A percentile compares a stretch with the other conserved stretches of the same genome.
Conservation (phyloP, 1,139 yeast genomes). For the Yamadazyma diospyri region DNA sequence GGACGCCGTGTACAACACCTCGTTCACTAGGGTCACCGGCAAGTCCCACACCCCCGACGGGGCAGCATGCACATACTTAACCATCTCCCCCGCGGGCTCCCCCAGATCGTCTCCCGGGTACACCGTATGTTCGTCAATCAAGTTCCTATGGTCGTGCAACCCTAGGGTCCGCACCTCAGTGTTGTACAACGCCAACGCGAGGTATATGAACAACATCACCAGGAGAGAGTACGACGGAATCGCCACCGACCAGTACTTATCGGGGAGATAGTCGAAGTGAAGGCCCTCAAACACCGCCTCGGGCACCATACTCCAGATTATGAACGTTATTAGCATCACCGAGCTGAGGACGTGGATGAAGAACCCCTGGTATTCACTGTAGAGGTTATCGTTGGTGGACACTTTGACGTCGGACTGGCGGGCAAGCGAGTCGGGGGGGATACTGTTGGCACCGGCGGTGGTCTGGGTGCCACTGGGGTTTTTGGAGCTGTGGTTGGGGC, state of each 20-base stretch:
- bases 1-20: slow-evolving; percentile 63
- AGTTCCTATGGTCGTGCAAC: slow-evolving; percentile 55
- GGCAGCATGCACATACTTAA: slow-evolving; percentile 44
- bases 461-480: too few relatives aligned
- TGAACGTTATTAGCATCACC: slow-evolving; percentile 49
- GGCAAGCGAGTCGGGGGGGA: slow-evolving; percentile 55
- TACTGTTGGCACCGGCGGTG: too few relatives aligned
- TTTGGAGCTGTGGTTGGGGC: too few relatives aligned
- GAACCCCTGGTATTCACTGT: slow-evolving; percentile 80
- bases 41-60: slow-evolving; percentile 86
- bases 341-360: slow-evolving; percentile 66
- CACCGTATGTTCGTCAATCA: slow-evolving; percentile 67
- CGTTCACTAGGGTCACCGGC: slow-evolving; percentile 69
- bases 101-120: slow-evolving; percentile 29
- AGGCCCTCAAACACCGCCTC: slow-evolving; percentile 45
- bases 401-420: slow-evolving; percentile 75
- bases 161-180: slow-evolving; percentile 65
- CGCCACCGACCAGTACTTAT: slow-evolving; percentile 84
- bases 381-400: slow-evolving; percentile 60
- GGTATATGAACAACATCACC: slow-evolving; percentile 66
- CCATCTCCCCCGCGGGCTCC: slow-evolving; percentile 15
- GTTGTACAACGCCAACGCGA: slow-evolving; percentile 68
- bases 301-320: slow-evolving; percentile 72
- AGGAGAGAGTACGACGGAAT: slow-evolving; percentile 68
- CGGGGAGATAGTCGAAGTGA: slow-evolving; percentile 73